These are phyloP conservation scores for Herpetomonas samuelpessoai DNA, from an alignment of 208 protist genomes.

Conservation along the genomic window DNA sequence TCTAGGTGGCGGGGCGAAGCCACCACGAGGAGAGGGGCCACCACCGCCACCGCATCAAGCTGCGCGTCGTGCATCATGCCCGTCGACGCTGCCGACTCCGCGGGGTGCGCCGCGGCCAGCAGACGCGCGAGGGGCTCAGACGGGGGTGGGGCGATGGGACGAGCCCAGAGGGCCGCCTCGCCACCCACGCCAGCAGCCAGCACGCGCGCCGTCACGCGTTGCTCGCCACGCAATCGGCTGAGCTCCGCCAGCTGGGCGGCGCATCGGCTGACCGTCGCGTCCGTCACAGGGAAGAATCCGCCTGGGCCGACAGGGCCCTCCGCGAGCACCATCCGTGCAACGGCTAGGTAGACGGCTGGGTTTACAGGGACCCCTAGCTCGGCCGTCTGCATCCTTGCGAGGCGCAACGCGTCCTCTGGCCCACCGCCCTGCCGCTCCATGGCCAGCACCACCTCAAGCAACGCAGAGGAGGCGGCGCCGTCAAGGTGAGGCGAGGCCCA, in stretches of 20 bases:
- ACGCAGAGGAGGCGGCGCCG: conserved; percentile 11
- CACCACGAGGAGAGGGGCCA: conserved; percentile 48
- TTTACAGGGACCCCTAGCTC: conserved; percentile 11
- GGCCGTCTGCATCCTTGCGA: conserved; percentile 10
- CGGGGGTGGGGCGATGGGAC: not conserved
- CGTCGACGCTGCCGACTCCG: not conserved
- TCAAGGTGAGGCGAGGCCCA: conserved; percentile 17
- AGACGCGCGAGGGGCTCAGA: not conserved
- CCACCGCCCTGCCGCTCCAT: conserved; percentile 24
- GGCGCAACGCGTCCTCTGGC: conserved; percentile 23
- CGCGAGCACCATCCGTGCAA: conserved; percentile 14
- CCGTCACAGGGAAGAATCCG: conserved; percentile 7
- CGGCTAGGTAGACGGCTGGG: conserved; percentile 1
- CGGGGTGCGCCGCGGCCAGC: not conserved
- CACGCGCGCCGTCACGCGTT: conserved; percentile 24
- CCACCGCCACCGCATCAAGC: conserved; percentile 33
- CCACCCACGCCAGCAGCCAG: not conserved
- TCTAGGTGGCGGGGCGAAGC: conserved; percentile 47
- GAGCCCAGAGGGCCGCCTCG: not conserved
- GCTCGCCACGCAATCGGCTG: conserved; percentile 16
- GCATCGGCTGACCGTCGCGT: conserved; percentile 19
- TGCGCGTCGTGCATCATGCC: conserved; percentile 4
- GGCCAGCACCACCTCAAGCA: conserved; percentile 13
- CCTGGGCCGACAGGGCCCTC: not conserved
- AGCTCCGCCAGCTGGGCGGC: conserved; percentile 12